Base-by-base conservation (phyloP, 192 early-diverging fungal genomes). In the Coemansia sp. region DNA sequence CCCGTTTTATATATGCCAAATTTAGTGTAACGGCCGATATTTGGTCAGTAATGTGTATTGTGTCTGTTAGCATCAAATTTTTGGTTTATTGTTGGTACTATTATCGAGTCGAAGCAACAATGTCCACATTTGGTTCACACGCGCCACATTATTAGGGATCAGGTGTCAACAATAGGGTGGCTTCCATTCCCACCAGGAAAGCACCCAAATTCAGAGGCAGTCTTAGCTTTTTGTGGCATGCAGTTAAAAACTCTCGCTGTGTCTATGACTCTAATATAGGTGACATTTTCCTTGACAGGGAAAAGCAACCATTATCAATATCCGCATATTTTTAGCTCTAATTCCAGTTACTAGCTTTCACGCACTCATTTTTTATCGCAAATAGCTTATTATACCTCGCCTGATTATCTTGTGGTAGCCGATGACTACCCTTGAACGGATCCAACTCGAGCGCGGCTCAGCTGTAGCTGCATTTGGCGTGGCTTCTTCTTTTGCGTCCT, bases 1-100 rank as follows among this genome's bases (percentile, higher is more conserved):
- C n/a, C n/a, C 5, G 42, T 7, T 46, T 46, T 21, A 1, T 4
- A 0, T 0, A 19, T 5, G 45, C n/a, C n/a, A 46, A 19, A 3
- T n/a, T n/a, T n/a, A n/a, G n/a, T n/a, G n/a, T n/a, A n/a, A 21
- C n/a, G 5, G n/a, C 1, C n/a, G 7, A 21, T 7, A 3, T 19
- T 17, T 19, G 5, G 1, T 5, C 93, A 97, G n/a, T 5, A 1
- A 19, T 46, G n/a, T 7, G n/a, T 21, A 46, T 21, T 46, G 45
- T 46, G 3, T 21, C 0, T 46, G 15, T 2, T 15, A 21, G 45
- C 4, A 3, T 46, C 5, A 46, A n/a, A 1, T 21, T 46, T 21
- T 17, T 1, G 45, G 45, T n/a, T 21, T 21, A 19, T 46, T 3
- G 1, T 45, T 17, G 1, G 42, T 45, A n/a, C 0, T 45, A n/a